These are phyloP conservation scores for Phytophthora pseudosyringae DNA, from an alignment of 352 stramenopile species.

Conservation along the genomic window DNA sequence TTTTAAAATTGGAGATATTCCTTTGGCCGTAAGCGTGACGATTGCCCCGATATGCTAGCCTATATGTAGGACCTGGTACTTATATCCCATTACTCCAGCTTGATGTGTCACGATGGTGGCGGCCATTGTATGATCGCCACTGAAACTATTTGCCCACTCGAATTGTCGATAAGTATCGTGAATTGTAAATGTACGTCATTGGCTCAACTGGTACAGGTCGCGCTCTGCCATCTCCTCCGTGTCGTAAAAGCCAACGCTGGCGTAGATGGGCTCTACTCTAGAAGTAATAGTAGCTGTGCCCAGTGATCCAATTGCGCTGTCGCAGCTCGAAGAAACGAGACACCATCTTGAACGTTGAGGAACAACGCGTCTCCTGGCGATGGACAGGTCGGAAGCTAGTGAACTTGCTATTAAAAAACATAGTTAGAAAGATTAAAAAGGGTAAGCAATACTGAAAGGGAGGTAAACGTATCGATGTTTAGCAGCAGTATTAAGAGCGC, in stretches of 20 bases:
- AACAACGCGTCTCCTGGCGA: slow-evolving; percentile 1
- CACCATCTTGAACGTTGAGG: slow-evolving; percentile 2
- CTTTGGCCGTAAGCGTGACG: neutral
- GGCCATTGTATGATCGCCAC: slow-evolving; percentile 6
- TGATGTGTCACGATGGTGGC: neutral
- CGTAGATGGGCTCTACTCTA: neutral
- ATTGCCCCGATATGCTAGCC: neutral
- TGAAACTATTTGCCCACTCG: neutral
- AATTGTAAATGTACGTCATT: slow-evolving; percentile 3
- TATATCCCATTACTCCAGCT: neutral
- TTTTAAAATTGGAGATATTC: slow-evolving; percentile 12
- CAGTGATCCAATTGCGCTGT: too few species aligned
- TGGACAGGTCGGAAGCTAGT: neutral
- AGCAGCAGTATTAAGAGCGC: neutral
- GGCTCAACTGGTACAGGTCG: neutral
- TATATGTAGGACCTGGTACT: slow-evolving; percentile 13
- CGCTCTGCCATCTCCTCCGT: neutral
- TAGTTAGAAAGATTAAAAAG: neutral
- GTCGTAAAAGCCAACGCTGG: neutral
- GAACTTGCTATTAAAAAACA: neutral
- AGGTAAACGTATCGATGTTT: slow-evolving; percentile 1
- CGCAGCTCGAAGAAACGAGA: neutral
- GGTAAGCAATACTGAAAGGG: neutral
- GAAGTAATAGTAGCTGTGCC: too few species aligned
- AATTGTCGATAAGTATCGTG: neutral